Base-by-base conservation (phyloP, 345 rosid genomes). In the Populus alba region DNA sequence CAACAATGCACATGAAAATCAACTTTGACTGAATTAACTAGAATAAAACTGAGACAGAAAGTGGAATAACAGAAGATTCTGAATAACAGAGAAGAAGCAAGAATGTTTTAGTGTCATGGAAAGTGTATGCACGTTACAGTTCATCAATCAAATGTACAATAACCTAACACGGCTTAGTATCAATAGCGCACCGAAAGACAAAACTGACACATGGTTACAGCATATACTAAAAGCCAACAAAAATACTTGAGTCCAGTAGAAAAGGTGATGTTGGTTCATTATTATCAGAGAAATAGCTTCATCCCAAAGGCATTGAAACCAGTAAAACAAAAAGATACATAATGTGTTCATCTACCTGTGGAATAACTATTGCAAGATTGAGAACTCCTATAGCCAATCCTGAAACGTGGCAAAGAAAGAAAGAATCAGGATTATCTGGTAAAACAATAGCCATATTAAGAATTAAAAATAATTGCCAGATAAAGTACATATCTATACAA, bases 361-460 rank as follows among this genome's bases (percentile, higher is more conserved):
- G 99, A 79, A 94, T 72, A 76, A 97, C 99, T 59, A 97, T 92
- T 68, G 98, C 97, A 33, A 97, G 94, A 84, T 94, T 94, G 73
- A 97, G 84, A 72, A 97, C 97, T 82, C 97, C 98, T 25, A 97
- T 94, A 35, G 99, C 98, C 89, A 94, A 83, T 72, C 99, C 99
- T 94, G 95, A 73, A 82, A 31, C 75, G 35, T 15, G 65, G 75
- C 45, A 41, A 65, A 47, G 39, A 51, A 59, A 41, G 10, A 41
- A 10, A 10, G 2, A n/a, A 59, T 41, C 35, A 62, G 55, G 51
- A 76, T 63, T 22, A 35, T 66, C 41, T 57, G 70, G 68, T 29
- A 15, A 51, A 73, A 37, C 57, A 7, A 37, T 29, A 66, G 72
- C 59, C 41, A 7, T 9, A 74, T 20, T 16, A 71, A 11, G 37